phyloP scores from a whole-genome alignment of 495 filamentous ascomycete genomes.

The Hyaloscypha bicolor region DNA sequence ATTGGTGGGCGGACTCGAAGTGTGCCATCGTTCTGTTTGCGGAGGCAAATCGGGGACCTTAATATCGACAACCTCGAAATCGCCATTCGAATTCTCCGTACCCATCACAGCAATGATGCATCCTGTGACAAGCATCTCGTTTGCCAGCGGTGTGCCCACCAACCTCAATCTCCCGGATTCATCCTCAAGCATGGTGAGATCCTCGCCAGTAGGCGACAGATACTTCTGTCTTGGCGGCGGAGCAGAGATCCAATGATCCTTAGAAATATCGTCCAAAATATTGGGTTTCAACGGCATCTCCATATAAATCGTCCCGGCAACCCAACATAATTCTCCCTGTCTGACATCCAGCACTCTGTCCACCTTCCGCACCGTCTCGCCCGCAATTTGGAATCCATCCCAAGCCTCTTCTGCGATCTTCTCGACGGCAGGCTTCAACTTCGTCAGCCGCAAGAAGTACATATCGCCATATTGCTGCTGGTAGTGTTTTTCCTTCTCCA shows the following conservation, averaged over 20 bases:
- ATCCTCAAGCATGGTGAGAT: slow-evolving; percentile 88
- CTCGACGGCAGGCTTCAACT: slow-evolving; percentile 84
- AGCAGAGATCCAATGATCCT: slow-evolving; percentile 55
- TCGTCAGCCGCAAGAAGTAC: slow-evolving; percentile 90
- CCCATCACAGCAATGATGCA: slow-evolving; percentile 90
- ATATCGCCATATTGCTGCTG: slow-evolving; percentile 96
- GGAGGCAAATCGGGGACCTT: slow-evolving; percentile 82
- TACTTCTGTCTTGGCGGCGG: slow-evolving; percentile 62
- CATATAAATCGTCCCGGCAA: slow-evolving; percentile 93
- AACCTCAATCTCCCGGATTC: slow-evolving; percentile 91
- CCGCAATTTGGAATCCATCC: slow-evolving; percentile 76
- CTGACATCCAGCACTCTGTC: slow-evolving; percentile 92
- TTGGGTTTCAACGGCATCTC: slow-evolving; percentile 97
- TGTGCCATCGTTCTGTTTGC: slow-evolving; percentile 78
- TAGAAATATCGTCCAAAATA: slow-evolving; percentile 91
- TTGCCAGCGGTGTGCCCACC: slow-evolving; percentile 64
- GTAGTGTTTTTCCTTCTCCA: slow-evolving; percentile 76
- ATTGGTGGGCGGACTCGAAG: slow-evolving; percentile 17
- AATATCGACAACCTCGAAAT: slow-evolving; percentile 90
- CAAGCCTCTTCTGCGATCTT: slow-evolving; percentile 72
- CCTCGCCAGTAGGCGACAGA: slow-evolving; percentile 53
- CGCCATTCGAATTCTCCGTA: slow-evolving; percentile 87
- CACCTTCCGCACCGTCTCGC: slow-evolving; percentile 71
- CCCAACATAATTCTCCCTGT: slow-evolving; percentile 95
- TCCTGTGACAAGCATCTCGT: slow-evolving; percentile 80